These are phyloP conservation scores for Aspergillus steynii DNA, from an alignment of 495 filamentous ascomycete species.

Conservation along the genomic window DNA sequence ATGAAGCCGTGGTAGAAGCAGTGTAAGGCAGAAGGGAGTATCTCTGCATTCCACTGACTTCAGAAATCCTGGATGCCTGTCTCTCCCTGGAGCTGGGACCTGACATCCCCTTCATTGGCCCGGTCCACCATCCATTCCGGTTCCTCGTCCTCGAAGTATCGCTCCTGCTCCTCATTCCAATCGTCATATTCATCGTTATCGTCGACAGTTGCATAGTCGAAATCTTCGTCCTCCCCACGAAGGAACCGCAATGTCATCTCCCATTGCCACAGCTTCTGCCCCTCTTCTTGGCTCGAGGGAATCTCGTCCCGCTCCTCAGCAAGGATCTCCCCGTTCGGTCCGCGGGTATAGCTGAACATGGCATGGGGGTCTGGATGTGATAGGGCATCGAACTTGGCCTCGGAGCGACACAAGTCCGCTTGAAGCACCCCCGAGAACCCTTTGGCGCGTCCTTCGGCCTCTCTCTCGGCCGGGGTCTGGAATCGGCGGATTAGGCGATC, in stretches of 20 bases:
- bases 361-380: constrained; percentile 53
- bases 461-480: constrained; percentile 69
- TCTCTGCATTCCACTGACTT: constrained; percentile 15
- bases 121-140: constrained; percentile 59
- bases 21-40: background rate
- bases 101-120: constrained; percentile 35
- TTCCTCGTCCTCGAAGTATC: constrained; percentile 77
- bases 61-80: constrained; percentile 84
- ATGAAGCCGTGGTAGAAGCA: background rate
- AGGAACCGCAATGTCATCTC: constrained; percentile 72
- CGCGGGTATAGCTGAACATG: constrained; percentile 46
- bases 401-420: constrained; percentile 68
- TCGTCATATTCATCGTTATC: constrained; percentile 70
- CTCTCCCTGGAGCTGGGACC: constrained; percentile 56
- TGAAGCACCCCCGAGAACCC: constrained; percentile 75
- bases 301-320: constrained; percentile 58
- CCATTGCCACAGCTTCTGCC: constrained; percentile 61
- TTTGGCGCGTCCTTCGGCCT: constrained; percentile 67
- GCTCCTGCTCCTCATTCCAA: constrained; percentile 59
- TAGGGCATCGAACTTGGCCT: constrained; percentile 68
- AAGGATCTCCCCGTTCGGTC: constrained; percentile 55
- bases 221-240: constrained; percentile 69
- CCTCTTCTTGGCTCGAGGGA: constrained; percentile 63
- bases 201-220: constrained; percentile 71
- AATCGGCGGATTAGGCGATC: constrained; percentile 78